Base-by-base conservation (phyloP, 2,329 filamentous ascomycete species). In the Exophiala aquamarina region DNA sequence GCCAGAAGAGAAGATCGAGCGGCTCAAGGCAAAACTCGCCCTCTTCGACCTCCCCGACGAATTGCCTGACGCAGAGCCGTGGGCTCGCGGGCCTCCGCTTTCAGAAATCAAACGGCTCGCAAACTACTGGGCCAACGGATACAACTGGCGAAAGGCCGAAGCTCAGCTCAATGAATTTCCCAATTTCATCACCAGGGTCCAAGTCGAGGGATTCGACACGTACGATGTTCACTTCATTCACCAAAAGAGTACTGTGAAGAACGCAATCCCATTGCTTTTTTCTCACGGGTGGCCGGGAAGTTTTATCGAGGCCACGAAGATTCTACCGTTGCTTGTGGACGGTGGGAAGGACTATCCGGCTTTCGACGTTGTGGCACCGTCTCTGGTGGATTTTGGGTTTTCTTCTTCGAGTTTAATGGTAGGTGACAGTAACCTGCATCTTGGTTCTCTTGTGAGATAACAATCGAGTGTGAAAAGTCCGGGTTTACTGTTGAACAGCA, bases 131-230 rank as follows among this genome's bases (percentile, higher is more conserved):
- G 68, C 72, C 28, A 66, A 75, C 3, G 60, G 59, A 0, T 82
- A 76, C 59, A 76, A 86, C 62, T 88, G 83, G 83, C 73, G 80
- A 23, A 67, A 69, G 26, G 73, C 75, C 17, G 83, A 87, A 63
- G 64, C 70, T 3, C 70, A 72, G 37, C 62, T 87, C 8, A 87
- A 87, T 59, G 49, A 73, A 23, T 63, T 84, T 4, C 77, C 81
- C 0, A 81, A 87, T 39, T 86, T 75, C 64, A 73, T 67, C 1
- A 77, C 76, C 0, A 61, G 58, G 2, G 51, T 58, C 48, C 26
- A 39, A 10, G 47, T 44, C 21, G 39, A 51, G 3, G 50, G 46
- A 33, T 54, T 46, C 37, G 54, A 50, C 3, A 14, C 37, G 11
- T 28, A 55, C 10, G 31, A 45, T 8, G 44, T 71, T 38, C 69